Evolutionary conservation across 306 rosid genomes (phyloP), one percentile per base, ranked within the genome.

Genomic region (Vicia sativa): DNA sequence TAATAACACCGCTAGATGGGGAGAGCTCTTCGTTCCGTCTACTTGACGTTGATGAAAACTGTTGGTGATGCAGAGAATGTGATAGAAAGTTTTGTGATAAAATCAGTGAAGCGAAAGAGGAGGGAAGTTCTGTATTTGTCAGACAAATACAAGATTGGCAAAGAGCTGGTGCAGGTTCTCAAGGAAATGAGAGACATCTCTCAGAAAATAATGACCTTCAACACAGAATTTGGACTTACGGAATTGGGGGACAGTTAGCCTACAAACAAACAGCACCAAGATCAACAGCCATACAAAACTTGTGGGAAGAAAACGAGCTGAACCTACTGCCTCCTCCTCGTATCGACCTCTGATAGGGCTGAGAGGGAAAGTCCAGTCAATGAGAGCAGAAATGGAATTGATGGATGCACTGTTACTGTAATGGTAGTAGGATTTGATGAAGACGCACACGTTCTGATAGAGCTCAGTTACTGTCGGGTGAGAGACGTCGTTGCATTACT

Each of bases 11-110:
- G 83, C 88, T 80, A 70, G 85, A 78, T 55, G 91, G 89, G 64
- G 96, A 87, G 82, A 79, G 77, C 70, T 90, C 99, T 62, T 82
- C 99, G 13, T 84, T 95, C 87, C 87, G 72, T 78, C 74, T 86
- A 82, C 92, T 87, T 60, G 87, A 77, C 39, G 96, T 84, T 84
- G 52, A 5, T 4, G 4, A 3, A 0, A 21, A 21, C 23, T 21
- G 14, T 15, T 13, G 48, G n/a, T 50, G 57, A 60, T 4, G 79
- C 74, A 28, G 19, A 49, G 38, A 56, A 67, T 11, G 69, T 18
- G 14, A 11, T 67, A 15, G 56, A 75, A 49, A 59, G 48, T 28
- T 67, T 75, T 10, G 3, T 49, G n/a, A n/a, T n/a, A n/a, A n/a
- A n/a, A n/a, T n/a, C n/a, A n/a, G n/a, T n/a, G 7, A 43, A 43